Conservation (phyloP, 768 basidiomycete species). For the Kwoniella shandongensis region DNA sequence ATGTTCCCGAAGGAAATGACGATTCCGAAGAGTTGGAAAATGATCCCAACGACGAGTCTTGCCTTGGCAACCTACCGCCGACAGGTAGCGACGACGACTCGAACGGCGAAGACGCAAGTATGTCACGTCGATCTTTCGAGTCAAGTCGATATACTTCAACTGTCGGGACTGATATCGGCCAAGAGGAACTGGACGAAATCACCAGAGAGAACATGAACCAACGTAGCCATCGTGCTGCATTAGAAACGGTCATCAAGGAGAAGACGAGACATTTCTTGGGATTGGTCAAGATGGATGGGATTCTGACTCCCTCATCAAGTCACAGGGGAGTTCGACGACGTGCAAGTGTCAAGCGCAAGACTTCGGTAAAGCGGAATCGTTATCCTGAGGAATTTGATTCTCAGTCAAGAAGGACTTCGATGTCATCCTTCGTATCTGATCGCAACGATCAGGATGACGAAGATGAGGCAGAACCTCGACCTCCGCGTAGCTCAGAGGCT, state of each 20-base stretch:
- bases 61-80: not conserved
- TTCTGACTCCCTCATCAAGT: conserved; percentile 25
- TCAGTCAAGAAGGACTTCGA: conserved; percentile 26
- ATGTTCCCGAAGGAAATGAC: conserved; percentile 42
- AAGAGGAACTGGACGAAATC: conserved; percentile 28
- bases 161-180: conserved; percentile 34
- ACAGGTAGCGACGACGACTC: conserved; percentile 54
- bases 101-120: conserved; percentile 54
- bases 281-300: conserved; percentile 39
- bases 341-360: conserved; percentile 2
- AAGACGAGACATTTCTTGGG: conserved; percentile 49
- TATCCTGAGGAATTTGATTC: conserved; percentile 17
- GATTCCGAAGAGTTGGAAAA: conserved; percentile 53
- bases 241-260: conserved; percentile 48
- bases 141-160: conserved; percentile 32
- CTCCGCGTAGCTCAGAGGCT: too few species aligned
- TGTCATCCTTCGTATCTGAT: conserved; percentile 25
- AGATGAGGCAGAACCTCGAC: too few species aligned
- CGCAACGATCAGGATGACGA: not conserved
- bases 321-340: not conserved
- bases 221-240: conserved; percentile 23
- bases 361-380: conserved; percentile 1
- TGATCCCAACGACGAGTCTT: too few species aligned
- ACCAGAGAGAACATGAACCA: conserved; percentile 6
- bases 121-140: conserved; percentile 61